Conservation (phyloP, 1,284 basidiomycete genomes). For the Irpex sp. region DNA sequence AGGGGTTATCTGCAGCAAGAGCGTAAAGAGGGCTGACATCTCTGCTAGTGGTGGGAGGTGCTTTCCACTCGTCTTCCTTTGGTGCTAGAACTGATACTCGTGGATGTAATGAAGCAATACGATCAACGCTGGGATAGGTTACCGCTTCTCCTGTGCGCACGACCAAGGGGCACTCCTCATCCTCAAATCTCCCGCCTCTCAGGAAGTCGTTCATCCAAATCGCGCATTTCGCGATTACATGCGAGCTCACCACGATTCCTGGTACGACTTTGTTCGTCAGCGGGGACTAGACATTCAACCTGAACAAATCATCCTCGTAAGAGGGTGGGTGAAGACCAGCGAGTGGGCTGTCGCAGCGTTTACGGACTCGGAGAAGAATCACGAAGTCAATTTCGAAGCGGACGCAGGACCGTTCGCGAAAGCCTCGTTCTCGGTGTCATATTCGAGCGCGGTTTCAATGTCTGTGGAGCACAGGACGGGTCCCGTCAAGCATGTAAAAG, state of each 20-base stretch:
- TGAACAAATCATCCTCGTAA: conserved; percentile 5
- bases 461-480: conserved; percentile 5
- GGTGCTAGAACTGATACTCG: background rate
- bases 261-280: background rate
- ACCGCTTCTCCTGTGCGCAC: conserved; percentile 1
- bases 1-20: background rate
- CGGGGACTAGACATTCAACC: background rate
- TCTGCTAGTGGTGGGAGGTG: background rate
- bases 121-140: background rate
- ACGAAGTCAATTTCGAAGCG: conserved; percentile 1
- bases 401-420: background rate
- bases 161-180: conserved; percentile 7
- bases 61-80: background rate
- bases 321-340: conserved; percentile 4
- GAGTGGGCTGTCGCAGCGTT: conserved; percentile 7
- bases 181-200: conserved; percentile 1
- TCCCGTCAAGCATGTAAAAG: background rate
- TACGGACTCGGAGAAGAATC: background rate
- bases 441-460: background rate
- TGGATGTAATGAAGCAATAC: background rate
- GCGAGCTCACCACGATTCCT: conserved; percentile 1
- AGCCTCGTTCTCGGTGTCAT: conserved; percentile 3
- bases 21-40: background rate
- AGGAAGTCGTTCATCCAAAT: background rate
- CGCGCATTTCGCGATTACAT: conserved; percentile 4